Evolutionary conservation across 192 early-diverging fungal genomes (phyloP), one percentile per base, ranked within the genome.

Genomic region (Dissophora globulifera): DNA sequence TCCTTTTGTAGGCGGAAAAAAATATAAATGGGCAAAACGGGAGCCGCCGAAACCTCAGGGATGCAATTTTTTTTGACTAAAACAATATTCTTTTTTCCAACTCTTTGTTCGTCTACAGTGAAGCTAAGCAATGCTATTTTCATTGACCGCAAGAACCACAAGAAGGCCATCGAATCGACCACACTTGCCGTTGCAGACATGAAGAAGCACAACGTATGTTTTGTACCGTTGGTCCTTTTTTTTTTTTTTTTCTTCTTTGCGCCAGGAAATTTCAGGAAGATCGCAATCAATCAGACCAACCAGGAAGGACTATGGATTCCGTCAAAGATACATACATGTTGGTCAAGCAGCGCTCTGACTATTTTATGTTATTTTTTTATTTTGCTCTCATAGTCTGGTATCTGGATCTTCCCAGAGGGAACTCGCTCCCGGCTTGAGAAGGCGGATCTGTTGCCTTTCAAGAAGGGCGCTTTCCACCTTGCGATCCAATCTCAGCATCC

Each of bases 401-500:
- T 96, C 30, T 92, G 89, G 66, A 92, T 98, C 71, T 98, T 92
- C 71, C 95, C 95, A 49, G 95, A 97, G 81, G 96, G 95, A 50
- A 96, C 91, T 17, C 91, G 95, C 50, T 91, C 91, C 17, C 89
- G 86, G 60, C 87, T 89, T 38, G 74, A 79, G n/a, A 84, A 86
- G 29, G 85, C 88, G 33, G 62, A 90, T 48, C 56, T 98, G 50
- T 80, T 96, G 42, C 93, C 93, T 8, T 97, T 98, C 80, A 98
- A 98, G 81, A 98, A 96, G 85, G 96, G 96, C 12, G 96, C 94
- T 9, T 98, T 98, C 81, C 93, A 97, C 48, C 74, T 96, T 66
- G 95, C 96, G 12, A 90, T 93, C 55, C 93, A 93, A 78, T 88
- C 91, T 1, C 82, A 83, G 19, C 87, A 93, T 0, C 96, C 96